These are phyloP conservation scores for Rutidosis leptorrhynchoides DNA, from an alignment of 129 eudicot genomes.

Conservation along the genomic window DNA sequence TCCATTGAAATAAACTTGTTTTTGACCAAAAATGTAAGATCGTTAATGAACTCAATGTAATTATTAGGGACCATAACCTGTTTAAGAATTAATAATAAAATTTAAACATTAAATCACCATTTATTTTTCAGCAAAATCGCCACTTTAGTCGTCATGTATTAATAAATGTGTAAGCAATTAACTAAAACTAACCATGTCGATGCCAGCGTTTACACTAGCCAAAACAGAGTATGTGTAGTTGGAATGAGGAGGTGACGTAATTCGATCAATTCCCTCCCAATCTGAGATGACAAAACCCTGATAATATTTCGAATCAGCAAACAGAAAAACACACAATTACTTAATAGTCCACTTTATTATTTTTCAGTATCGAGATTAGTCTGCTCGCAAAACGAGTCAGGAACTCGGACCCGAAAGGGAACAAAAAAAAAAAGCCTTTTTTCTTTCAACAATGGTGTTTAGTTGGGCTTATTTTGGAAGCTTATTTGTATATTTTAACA, in stretches of 20 bases:
- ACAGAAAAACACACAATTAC: no score
- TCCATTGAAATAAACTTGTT: constrained; percentile 63
- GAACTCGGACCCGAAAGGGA: no score
- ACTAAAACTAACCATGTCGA: constrained; percentile 66
- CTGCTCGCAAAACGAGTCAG: no score
- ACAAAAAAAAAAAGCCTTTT: not conserved
- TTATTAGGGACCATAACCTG: constrained; percentile 84
- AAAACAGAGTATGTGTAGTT: constrained; percentile 80
- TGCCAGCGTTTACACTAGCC: constrained; percentile 67
- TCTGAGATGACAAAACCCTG: constrained; percentile 95
- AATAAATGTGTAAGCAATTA: not conserved
- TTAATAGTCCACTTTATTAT: no score
- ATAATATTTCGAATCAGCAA: constrained; percentile 16
- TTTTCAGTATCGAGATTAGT: no score
- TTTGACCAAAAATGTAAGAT: constrained; percentile 65
- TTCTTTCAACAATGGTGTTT: not conserved
- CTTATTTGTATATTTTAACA: no score
- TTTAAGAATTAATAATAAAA: constrained; percentile 25
- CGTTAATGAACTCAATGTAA: constrained; percentile 64
- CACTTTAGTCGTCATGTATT: not conserved
- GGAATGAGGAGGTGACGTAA: constrained; percentile 78
- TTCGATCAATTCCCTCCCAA: constrained; percentile 86
- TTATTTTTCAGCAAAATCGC: constrained; percentile 14
- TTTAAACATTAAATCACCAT: constrained; percentile 9
- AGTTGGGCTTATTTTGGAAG: no score